These are phyloP conservation scores for Exsudoporus floridanus DNA, from an alignment of 1,284 basidiomycete species.

Conservation along the genomic window DNA sequence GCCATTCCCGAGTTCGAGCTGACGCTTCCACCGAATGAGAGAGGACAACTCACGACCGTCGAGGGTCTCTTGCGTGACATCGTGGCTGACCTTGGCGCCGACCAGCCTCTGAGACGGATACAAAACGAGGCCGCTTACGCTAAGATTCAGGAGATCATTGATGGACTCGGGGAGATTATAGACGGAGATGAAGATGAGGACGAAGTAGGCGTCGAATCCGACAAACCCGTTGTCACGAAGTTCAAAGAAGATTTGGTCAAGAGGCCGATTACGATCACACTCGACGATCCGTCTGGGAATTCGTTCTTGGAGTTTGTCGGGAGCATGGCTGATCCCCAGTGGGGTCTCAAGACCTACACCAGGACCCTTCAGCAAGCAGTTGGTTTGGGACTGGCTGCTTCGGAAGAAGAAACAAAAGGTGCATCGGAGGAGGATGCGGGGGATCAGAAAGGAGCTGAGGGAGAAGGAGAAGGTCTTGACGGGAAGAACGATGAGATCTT, in stretches of 20 bases:
- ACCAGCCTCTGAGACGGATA: slow-evolving; percentile 86
- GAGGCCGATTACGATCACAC: slow-evolving; percentile 76
- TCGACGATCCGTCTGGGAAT: slow-evolving; percentile 95
- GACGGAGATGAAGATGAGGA: slow-evolving; percentile 52
- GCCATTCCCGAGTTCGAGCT: slow-evolving; percentile 87
- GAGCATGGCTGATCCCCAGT: slow-evolving; percentile 85
- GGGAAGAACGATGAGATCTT: slow-evolving; percentile 80
- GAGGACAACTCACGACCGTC: slow-evolving; percentile 93
- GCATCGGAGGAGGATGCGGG: slow-evolving; percentile 34
- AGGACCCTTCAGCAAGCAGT: slow-evolving; percentile 86
- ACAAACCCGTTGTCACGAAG: slow-evolving; percentile 30
- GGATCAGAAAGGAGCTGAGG: slow-evolving; percentile 31
- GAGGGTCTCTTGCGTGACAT: slow-evolving; percentile 92
- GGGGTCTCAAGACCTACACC: slow-evolving; percentile 87
- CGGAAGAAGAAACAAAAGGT: slow-evolving; percentile 43
- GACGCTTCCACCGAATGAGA: slow-evolving; percentile 79
- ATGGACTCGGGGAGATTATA: slow-evolving; percentile 68
- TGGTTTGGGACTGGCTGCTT: slow-evolving; percentile 67
- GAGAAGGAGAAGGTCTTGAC: slow-evolving; percentile 28
- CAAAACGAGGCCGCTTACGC: slow-evolving; percentile 76
- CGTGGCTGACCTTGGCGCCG: slow-evolving; percentile 76
- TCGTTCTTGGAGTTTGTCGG: slow-evolving; percentile 89
- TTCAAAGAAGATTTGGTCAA: slow-evolving; percentile 48
- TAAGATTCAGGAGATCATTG: slow-evolving; percentile 79
- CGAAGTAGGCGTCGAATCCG: slow-evolving; percentile 36